A percentile compares a stretch with the other conserved stretches of the same genome.
phyloP scores from a whole-genome alignment of 768 basidiomycete species.

The Termitomyces sp. region DNA sequence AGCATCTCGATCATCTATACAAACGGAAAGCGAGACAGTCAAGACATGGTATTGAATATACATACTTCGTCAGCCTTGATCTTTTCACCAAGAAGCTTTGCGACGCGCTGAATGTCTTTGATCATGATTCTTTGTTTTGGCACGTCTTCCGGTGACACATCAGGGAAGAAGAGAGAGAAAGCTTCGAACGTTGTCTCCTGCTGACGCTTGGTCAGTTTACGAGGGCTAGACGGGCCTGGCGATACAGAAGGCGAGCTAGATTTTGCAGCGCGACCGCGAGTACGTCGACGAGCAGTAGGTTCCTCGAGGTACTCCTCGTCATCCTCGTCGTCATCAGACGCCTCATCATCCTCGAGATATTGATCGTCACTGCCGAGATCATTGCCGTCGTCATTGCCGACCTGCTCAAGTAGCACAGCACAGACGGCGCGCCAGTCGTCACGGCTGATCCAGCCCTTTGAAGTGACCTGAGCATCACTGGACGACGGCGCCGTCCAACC shows the following conservation, averaged over 20 bases:
- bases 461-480: conserved; percentile 10
- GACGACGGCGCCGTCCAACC: conserved; percentile 51
- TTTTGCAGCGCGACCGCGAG: conserved; percentile 5
- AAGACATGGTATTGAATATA: not conserved
- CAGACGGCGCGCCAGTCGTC: conserved; percentile 83
- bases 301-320: conserved; percentile 30
- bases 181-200: conserved; percentile 47
- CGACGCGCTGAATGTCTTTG: conserved; percentile 58
- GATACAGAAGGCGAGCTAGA: conserved; percentile 5
- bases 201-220: conserved; percentile 46
- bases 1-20: conserved; percentile 75
- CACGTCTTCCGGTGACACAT: conserved; percentile 39
- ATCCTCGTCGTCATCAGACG: conserved; percentile 13
- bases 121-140: conserved; percentile 54
- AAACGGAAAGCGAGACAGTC: not conserved
- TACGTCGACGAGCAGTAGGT: conserved; percentile 15
- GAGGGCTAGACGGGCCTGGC: conserved; percentile 4
- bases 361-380: conserved; percentile 10
- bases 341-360: conserved; percentile 11
- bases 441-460: conserved; percentile 39
- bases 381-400: conserved; percentile 19
- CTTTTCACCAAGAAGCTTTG: conserved; percentile 63
- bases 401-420: conserved; percentile 59
- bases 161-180: conserved; percentile 74
- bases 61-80: conserved; percentile 71